Percentiles rank a stretch among this genome's conserved stretches.
These are phyloP conservation scores for Neostapfia colusana DNA, from an alignment of 176 grass and related monocot species.

Conservation along the genomic window DNA sequence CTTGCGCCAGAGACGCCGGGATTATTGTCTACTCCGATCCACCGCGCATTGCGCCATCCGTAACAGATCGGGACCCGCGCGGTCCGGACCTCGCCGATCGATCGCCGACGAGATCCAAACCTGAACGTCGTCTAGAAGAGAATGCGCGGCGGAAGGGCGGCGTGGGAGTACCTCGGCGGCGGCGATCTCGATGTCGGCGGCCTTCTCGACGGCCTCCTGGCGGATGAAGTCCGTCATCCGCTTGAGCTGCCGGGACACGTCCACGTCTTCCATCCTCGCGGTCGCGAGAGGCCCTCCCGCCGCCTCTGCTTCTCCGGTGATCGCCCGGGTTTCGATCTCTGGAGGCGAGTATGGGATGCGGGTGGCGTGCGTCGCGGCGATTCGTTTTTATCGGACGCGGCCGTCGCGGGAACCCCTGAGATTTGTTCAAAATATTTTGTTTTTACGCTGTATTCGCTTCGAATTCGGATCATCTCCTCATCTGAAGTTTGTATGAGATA, in stretches of 20 bases:
- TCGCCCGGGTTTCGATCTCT: not conserved
- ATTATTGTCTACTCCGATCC: not conserved
- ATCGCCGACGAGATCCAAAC: not conserved
- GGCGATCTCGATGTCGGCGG: conserved; percentile 69
- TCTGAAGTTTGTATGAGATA: too few relatives aligned
- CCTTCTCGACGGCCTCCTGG: conserved; percentile 70
- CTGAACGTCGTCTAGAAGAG: not conserved
- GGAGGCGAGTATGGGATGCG: not conserved
- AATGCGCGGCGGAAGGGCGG: not conserved
- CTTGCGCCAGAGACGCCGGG: too few relatives aligned
- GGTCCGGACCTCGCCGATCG: conserved; percentile 23
- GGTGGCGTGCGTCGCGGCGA: not conserved
- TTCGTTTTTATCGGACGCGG: not conserved
- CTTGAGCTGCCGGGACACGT: conserved; percentile 56
- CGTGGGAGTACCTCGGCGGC: conserved; percentile 51
- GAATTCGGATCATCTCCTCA: too few relatives aligned
- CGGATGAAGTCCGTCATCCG: conserved; percentile 78
- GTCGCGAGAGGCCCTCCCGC: not conserved
- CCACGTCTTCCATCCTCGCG: conserved; percentile 53
- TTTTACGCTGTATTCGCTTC: too few relatives aligned
- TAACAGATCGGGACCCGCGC: conserved; percentile 37
- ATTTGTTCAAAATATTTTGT: too few relatives aligned
- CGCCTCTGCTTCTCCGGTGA: not conserved
- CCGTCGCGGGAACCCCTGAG: not conserved
- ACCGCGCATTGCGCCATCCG: conserved; percentile 2